Percentiles rank a stretch among this genome's conserved stretches.
Conservation (phyloP, 345 rosid genomes). For the Lepidium sativum region DNA sequence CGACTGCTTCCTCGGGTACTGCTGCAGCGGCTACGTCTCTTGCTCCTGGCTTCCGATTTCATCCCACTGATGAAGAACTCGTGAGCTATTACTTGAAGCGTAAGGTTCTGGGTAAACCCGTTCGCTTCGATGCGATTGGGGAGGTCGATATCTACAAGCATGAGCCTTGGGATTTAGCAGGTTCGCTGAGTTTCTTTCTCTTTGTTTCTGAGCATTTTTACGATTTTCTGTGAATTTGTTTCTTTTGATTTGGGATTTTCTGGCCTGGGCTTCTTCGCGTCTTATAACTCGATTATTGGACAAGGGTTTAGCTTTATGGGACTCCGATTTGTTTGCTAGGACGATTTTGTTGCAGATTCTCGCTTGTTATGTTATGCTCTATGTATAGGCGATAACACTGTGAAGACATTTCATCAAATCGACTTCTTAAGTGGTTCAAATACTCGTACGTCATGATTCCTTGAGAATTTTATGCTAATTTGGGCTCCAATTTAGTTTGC, state of each 20-base stretch:
- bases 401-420: background rate
- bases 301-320: background rate
- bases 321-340: background rate
- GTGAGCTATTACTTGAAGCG: conserved; percentile 74
- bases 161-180: conserved; percentile 86
- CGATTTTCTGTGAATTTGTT: background rate
- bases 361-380: background rate
- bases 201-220: background rate
- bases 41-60: conserved; percentile 94
- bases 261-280: background rate
- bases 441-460: background rate
- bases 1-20: conserved; percentile 9
- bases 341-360: background rate
- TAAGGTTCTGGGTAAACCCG: conserved; percentile 59
- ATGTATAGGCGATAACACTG: background rate
- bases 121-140: conserved; percentile 61
- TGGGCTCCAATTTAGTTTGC: background rate
- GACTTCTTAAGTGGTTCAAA: background rate
- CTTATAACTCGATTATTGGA: background rate
- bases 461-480: background rate
- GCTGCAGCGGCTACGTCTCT: conserved; percentile 43
- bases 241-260: conserved; percentile 8
- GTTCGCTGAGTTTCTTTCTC: conserved; percentile 15
- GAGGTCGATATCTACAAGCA: conserved; percentile 81
- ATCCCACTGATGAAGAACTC: conserved; percentile 82